A percentile compares a stretch with the other conserved stretches of the same genome.
Conservation (phyloP, 2,329 filamentous ascomycete species). For the Aspergillus niger region DNA sequence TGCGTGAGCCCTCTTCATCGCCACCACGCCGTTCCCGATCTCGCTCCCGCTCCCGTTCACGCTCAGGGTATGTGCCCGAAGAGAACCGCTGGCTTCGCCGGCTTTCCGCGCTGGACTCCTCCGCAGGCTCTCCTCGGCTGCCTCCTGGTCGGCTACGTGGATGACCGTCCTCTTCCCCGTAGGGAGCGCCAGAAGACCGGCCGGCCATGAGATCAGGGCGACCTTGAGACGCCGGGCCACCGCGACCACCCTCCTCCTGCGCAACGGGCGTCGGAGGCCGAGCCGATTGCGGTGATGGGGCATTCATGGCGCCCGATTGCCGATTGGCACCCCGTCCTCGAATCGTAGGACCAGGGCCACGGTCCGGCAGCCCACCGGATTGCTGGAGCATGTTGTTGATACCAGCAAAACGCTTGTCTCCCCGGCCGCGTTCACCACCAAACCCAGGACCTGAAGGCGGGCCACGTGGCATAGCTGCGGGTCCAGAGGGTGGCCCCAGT, state of each 20-base stretch:
- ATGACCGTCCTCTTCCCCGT: conserved; percentile 30
- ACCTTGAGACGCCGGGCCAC: conserved; percentile 23
- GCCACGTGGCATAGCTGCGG: conserved; percentile 38
- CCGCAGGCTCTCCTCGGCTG: conserved; percentile 36
- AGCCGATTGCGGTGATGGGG: conserved; percentile 34
- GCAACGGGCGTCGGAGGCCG: conserved; percentile 36
- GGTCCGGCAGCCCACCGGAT: conserved; percentile 38
- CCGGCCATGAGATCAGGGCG: conserved; percentile 38
- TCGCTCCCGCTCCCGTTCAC: conserved; percentile 33
- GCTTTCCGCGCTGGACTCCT: conserved; percentile 37
- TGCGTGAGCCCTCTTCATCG: conserved; percentile 29
- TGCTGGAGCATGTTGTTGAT: conserved; percentile 53
- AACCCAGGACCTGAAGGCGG: conserved; percentile 41
- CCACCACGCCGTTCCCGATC: conserved; percentile 32
- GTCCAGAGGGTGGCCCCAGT: conserved; percentile 36
- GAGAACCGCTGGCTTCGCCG: conserved; percentile 36
- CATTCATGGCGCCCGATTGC: conserved; percentile 34
- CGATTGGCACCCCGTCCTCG: conserved; percentile 44
- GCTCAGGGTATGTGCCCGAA: conserved; percentile 26
- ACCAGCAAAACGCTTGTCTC: conserved; percentile 51
- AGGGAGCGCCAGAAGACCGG: conserved; percentile 26
- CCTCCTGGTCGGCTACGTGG: conserved; percentile 30
- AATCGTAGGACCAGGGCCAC: conserved; percentile 37
- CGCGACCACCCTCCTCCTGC: conserved; percentile 27
- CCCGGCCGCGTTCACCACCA: conserved; percentile 42